A percentile compares a stretch with the other conserved stretches of the same genome.
Evolutionary conservation across 1,284 basidiomycete genomes (phyloP).

Genomic region (Malassezia pachydermatis): DNA sequence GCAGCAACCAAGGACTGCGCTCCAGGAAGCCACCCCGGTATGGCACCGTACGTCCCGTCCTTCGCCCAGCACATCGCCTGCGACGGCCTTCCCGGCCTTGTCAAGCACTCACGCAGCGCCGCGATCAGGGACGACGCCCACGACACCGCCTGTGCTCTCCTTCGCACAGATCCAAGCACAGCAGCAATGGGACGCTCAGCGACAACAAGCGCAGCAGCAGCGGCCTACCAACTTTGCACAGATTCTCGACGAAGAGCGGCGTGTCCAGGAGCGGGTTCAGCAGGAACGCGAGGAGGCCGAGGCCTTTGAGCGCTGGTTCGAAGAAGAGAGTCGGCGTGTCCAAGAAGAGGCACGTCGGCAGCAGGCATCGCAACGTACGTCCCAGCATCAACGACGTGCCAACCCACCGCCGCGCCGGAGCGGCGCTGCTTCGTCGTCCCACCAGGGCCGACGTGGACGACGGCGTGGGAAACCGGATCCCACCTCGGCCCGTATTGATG

Average conservation of each 20-base stretch:
- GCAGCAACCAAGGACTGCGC: neutral
- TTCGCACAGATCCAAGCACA: constrained; percentile 42
- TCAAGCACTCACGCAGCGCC: no score
- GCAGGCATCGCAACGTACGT: neutral
- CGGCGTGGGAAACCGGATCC: constrained; percentile 8
- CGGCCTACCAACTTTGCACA: constrained; percentile 31
- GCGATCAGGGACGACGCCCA: no score
- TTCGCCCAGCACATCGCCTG: constrained; percentile 2
- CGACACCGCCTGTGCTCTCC: constrained; percentile 17
- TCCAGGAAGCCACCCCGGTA: constrained; percentile 6
- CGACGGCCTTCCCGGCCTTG: constrained; percentile 5
- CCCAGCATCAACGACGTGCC: neutral
- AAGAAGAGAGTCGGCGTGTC: constrained; percentile 38
- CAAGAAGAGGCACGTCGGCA: constrained; percentile 14
- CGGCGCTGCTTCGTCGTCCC: no score
- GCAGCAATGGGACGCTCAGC: constrained; percentile 25
- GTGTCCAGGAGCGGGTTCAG: constrained; percentile 25
- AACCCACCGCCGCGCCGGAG: no score
- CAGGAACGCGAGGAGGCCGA: constrained; percentile 32
- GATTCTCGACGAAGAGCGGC: constrained; percentile 36
- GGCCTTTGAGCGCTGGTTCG: constrained; percentile 45
- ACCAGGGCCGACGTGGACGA: neutral
- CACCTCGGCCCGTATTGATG: constrained; percentile 13
- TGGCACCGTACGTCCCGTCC: constrained; percentile 14
- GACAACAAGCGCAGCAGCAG: constrained; percentile 21